phyloP scores from a whole-genome alignment of 1,284 basidiomycete species.

The Sparassis latifolia region DNA sequence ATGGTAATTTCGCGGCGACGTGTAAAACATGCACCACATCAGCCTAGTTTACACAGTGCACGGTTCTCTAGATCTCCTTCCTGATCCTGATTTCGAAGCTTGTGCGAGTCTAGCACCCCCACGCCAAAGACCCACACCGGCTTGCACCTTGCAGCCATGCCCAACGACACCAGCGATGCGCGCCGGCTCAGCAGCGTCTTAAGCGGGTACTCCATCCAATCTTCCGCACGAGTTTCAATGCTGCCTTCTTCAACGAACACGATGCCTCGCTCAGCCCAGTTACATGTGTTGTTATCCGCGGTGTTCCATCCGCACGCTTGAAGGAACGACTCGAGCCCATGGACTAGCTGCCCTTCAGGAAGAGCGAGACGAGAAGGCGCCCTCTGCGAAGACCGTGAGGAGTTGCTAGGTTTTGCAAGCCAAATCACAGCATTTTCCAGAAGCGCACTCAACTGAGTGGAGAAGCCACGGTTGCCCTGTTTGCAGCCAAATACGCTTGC shows the following conservation, averaged over 20 bases:
- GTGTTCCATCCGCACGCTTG: conserved; percentile 21
- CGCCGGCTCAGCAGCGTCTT: conserved; percentile 9
- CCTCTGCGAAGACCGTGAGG: conserved; percentile 17
- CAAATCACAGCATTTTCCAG: conserved; percentile 19
- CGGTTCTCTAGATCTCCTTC: conserved; percentile 8
- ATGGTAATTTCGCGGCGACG: too few relatives aligned
- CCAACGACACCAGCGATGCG: neutral
- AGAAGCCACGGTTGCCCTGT: too few relatives aligned
- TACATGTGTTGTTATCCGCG: conserved; percentile 1
- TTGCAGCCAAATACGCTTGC: too few relatives aligned
- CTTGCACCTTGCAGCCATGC: neutral
- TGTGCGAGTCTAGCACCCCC: conserved; percentile 15
- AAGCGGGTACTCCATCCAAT: conserved; percentile 8
- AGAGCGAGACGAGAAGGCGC: conserved; percentile 16
- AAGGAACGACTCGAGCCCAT: conserved; percentile 18
- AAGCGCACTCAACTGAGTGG: conserved; percentile 7
- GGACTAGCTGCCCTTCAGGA: conserved; percentile 15
- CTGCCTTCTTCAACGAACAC: conserved; percentile 21
- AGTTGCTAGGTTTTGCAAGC: conserved; percentile 12
- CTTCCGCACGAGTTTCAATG: neutral
- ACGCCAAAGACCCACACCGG: conserved; percentile 18
- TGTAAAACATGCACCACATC: too few relatives aligned
- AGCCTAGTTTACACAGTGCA: conserved; percentile 18
- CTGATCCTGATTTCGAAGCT: conserved; percentile 7
- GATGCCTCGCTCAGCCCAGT: conserved; percentile 20